phyloP scores from a whole-genome alignment of 2,329 filamentous ascomycete species.

The Xylaria sp. region DNA sequence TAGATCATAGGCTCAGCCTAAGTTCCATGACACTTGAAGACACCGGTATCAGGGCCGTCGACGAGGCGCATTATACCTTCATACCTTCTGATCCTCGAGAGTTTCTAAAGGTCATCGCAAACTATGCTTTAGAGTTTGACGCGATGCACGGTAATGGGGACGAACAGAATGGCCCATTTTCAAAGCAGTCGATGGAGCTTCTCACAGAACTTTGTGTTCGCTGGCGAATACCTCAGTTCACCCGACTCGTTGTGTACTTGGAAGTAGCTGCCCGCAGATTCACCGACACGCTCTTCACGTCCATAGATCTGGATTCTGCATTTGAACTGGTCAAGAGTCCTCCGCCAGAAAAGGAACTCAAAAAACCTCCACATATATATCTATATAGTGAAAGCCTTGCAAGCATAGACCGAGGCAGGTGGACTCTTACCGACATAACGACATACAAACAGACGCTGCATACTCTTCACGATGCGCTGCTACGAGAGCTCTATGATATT shows the following conservation, averaged over 20 bases:
- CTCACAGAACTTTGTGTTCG: slow-evolving; percentile 85
- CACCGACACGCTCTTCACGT: slow-evolving; percentile 80
- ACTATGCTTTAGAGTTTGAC: slow-evolving; percentile 77
- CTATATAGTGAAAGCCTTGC: slow-evolving; percentile 61
- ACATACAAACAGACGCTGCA: slow-evolving; percentile 80
- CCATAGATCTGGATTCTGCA: slow-evolving; percentile 83
- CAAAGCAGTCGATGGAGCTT: slow-evolving; percentile 82
- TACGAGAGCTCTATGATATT: slow-evolving; percentile 88
- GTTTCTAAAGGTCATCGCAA: slow-evolving; percentile 85
- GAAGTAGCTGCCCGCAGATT: slow-evolving; percentile 90
- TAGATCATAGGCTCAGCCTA: slow-evolving; percentile 77
- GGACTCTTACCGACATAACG: slow-evolving; percentile 76
- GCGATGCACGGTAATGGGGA: slow-evolving; percentile 65
- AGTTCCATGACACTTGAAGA: slow-evolving; percentile 72
- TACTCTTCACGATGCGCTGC: slow-evolving; percentile 80
- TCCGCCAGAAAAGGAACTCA: slow-evolving; percentile 65
- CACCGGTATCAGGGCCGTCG: slow-evolving; percentile 63
- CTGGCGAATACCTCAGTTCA: slow-evolving; percentile 89
- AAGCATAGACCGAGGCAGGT: slow-evolving; percentile 69
- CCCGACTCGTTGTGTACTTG: slow-evolving; percentile 81
- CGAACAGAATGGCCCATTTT: slow-evolving; percentile 66
- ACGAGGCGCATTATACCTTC: slow-evolving; percentile 82
- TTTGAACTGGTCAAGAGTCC: slow-evolving; percentile 85
- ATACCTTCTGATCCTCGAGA: slow-evolving; percentile 86
- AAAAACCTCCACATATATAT: slow-evolving; percentile 69